Base-by-base conservation (phyloP, 202 grass and related monocot genomes). In the Digitaria exilis region DNA sequence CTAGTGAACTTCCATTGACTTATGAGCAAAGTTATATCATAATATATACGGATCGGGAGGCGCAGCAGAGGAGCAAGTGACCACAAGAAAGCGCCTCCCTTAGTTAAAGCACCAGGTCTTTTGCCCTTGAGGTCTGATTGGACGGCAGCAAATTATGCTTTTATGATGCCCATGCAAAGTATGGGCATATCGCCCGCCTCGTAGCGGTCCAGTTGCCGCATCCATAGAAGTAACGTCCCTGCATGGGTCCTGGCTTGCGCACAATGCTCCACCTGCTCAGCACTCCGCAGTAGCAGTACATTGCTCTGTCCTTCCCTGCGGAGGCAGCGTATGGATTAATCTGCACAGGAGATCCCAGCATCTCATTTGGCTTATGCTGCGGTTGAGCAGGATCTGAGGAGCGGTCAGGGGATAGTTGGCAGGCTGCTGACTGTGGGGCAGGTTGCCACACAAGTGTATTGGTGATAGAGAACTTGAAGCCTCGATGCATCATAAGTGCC, bases 381-480 rank as follows among this genome's bases (percentile, higher is more conserved):
- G 76, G 50, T 24, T 82, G 85, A 63, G 51, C 78, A 9, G 79
- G 76, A 21, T 90, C 79, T 37, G 69, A 72, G 65, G 83, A 80
- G 41, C 19, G 42, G 9, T 90, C 87, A 25, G 83, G 73, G 19
- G 76, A 76, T 52, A 87, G 65, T 19, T 91, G 87, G 70, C 73
- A 83, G 3, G 82, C 69, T 55, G n/a, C n/a, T 37, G 87, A 73
- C 12, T 79, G 76, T 1, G 69, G 50, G 42, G 76, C 65, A 74
- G 87, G 57, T 80, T 87, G 84, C 68, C 63, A 85, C 68, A 80
- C 66, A 29, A 93, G 84, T 29, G 93, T 95, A 80, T 85, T 93
- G 59, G 96, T 98, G 73, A 98, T 98, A 25, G 90, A 90, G 65
- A 98, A 95, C 88, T 93, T 98, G 71, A 98, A 88, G n/a, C 96